Evolutionary conservation across 2,329 filamentous ascomycete species (phyloP), one percentile per base, ranked within the genome.

Genomic region (Sarocladiaceae sp.): DNA sequence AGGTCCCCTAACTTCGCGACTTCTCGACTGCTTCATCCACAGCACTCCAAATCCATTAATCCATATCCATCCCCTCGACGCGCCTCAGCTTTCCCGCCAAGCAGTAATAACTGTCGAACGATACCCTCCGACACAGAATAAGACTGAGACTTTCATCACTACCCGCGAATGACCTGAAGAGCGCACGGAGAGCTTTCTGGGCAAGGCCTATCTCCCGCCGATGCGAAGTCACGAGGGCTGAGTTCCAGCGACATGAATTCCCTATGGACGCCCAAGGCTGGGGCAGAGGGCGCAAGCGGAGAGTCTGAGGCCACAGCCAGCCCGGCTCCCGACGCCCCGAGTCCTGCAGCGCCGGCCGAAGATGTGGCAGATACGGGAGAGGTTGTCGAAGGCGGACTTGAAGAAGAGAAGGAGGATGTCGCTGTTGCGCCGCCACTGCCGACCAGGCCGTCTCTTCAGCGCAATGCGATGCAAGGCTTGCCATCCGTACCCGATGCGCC

Each of bases 291-390:
- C 17, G 40, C 4, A 7, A 44, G 20, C 23, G 17, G 22, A n/a
- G 40, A 44, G 10, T 7, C 22, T 44, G 40, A 20, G 15, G 17
- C 5, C 22, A 28, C 7, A 7, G 12, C 40, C 8, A n/a, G 13
- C 17, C 23, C 23, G 28, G 40, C 44, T 29, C 26, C 31, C 11
- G 47, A 50, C 11, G 18, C 47, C 6, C 20, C 29, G 3, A 26
- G 6, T 25, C 17, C 29, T 20, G 26, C 26, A 4, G 26, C 55
- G 33, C 63, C 66, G 6, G 66, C 57, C 50, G 63, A 60, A 31
- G 72, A 76, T 59, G 66, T 73, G 10, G 65, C 67, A 54, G 72
- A 76, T 54, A 72, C 73, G 25, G 72, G 71, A 7, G 63, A 72
- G 31, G 58, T 64, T 33, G 56, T 59, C 25, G 57, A 58, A 20